phyloP scores from a whole-genome alignment of 805 yeast species.

The Pichia deserticola region DNA sequence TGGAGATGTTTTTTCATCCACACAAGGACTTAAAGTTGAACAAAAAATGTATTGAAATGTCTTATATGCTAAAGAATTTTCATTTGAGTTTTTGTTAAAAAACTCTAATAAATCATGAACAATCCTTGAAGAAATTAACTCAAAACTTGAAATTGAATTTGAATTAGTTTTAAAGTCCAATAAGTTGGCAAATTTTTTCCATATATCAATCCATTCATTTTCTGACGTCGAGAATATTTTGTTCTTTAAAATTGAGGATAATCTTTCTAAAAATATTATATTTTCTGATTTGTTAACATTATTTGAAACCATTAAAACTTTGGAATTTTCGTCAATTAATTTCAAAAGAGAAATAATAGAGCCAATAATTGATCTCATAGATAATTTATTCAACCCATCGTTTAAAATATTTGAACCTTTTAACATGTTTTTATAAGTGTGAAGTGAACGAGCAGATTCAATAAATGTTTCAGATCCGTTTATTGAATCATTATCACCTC shows the following conservation, averaged over 20 bases:
- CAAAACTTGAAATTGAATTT: slow-evolving; percentile 57
- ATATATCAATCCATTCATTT: slow-evolving; percentile 28
- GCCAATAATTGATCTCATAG: slow-evolving; percentile 2
- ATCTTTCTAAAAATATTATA: slow-evolving; percentile 23
- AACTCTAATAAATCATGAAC: slow-evolving; percentile 35
- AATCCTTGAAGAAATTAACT: slow-evolving; percentile 62
- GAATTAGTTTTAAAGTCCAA: not conserved
- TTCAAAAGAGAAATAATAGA: not conserved
- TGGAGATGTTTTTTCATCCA: slow-evolving; percentile 27
- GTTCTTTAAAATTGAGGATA: slow-evolving; percentile 20
- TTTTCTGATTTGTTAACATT: slow-evolving; percentile 23
- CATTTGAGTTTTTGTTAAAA: slow-evolving; percentile 26
- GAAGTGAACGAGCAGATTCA: not conserved
- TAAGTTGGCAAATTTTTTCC: slow-evolving; percentile 31
- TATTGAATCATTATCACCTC: slow-evolving; percentile 19
- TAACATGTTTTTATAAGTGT: not conserved
- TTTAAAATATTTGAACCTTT: not conserved
- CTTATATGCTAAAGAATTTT: slow-evolving; percentile 27
- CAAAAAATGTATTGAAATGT: slow-evolving; percentile 41
- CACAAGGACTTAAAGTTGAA: slow-evolving; percentile 25
- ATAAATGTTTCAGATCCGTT: slow-evolving; percentile 16
- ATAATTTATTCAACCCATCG: slow-evolving; percentile 13
- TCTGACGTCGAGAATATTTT: slow-evolving; percentile 15
- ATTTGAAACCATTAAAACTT: slow-evolving; percentile 15
- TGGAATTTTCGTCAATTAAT: slow-evolving; percentile 15